Conservation (phyloP, 208 protist genomes). For the Wallacemonas collosoma region DNA sequence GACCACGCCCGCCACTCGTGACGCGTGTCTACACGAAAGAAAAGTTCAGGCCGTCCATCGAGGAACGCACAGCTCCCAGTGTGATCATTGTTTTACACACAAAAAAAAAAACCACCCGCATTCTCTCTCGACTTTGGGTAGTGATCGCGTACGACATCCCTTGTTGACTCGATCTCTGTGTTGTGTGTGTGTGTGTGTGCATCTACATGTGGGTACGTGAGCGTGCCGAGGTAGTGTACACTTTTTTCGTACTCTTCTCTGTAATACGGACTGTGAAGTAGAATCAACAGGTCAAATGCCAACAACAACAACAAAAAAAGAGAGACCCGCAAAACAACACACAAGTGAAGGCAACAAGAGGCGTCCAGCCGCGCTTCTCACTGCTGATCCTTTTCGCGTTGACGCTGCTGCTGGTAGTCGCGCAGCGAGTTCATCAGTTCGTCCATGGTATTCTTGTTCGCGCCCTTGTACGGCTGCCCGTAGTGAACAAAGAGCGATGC, state of each 20-base stretch:
- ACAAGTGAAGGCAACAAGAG: no score
- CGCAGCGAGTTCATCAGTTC: slow-evolving; percentile 78
- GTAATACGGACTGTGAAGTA: background rate
- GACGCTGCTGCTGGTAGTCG: slow-evolving; percentile 68
- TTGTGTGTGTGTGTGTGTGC: background rate
- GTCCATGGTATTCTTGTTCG: slow-evolving; percentile 77
- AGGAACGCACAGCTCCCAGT: no score
- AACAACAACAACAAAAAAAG: background rate
- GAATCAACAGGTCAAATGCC: background rate
- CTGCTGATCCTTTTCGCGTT: slow-evolving; percentile 44
- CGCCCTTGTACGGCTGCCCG: slow-evolving; percentile 77
- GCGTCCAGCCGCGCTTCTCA: background rate
- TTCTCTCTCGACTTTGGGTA: background rate
- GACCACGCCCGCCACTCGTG: no score
- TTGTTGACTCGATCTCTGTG: background rate
- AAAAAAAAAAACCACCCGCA: background rate
- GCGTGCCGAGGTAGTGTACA: no score
- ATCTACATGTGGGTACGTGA: no score
- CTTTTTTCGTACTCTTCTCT: background rate
- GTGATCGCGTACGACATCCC: no score
- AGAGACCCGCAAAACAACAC: background rate
- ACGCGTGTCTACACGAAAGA: no score
- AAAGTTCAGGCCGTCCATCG: no score
- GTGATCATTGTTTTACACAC: no score
- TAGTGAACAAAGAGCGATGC: slow-evolving; percentile 61